These are phyloP conservation scores for Primulina eburnea DNA, from an alignment of 257 asterid species.

Conservation along the genomic window DNA sequence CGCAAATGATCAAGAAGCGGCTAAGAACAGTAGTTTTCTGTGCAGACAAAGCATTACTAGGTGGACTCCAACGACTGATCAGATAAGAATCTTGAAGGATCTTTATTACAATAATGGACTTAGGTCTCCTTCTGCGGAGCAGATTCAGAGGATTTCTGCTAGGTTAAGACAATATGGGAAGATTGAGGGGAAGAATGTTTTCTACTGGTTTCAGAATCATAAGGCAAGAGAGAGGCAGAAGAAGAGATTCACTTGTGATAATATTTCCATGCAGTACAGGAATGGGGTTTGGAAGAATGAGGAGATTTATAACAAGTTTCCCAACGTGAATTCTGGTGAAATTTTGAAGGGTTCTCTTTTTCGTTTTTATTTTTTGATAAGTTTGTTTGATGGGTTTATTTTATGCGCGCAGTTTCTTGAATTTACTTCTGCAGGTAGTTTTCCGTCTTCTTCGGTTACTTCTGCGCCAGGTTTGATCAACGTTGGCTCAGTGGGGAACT, in stretches of 20 bases:
- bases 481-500: constrained; percentile 40
- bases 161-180: constrained; percentile 90
- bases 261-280: constrained; percentile 30
- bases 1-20: constrained; percentile 29
- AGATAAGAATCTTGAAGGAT: constrained; percentile 85
- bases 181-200: constrained; percentile 95
- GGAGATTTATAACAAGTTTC: constrained; percentile 36
- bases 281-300: constrained; percentile 25
- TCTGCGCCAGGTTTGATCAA: constrained; percentile 31
- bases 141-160: constrained; percentile 89
- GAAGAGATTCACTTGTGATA: constrained; percentile 59
- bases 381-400: neutral
- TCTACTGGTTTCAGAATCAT: constrained; percentile 98
- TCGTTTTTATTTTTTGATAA: neutral
- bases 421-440: constrained; percentile 30
- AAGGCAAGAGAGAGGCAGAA: constrained; percentile 98
- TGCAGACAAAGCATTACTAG: constrained; percentile 90
- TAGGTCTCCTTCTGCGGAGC: constrained; percentile 89
- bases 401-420: neutral
- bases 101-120: constrained; percentile 97
- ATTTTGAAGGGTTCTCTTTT: neutral
- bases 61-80: constrained; percentile 96
- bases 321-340: constrained; percentile 30
- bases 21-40: constrained; percentile 27
- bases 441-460: constrained; percentile 51